Evolutionary conservation across 2,329 filamentous ascomycete genomes (phyloP).

Genomic region (Penicillium sp.): DNA sequence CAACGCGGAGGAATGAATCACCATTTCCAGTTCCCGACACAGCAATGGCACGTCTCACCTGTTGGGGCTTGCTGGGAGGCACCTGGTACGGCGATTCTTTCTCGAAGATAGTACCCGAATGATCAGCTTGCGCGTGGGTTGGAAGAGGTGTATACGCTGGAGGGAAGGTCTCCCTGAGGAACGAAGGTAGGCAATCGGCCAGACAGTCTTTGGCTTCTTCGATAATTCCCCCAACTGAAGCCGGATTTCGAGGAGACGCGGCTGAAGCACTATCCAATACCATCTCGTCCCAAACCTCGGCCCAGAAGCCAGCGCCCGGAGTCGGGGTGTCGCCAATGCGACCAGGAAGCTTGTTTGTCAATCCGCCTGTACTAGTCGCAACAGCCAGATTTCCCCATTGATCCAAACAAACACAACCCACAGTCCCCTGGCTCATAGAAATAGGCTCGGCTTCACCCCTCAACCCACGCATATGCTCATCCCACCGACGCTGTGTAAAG

Average conservation of each 20-base stretch:
- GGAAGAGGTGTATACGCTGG: constrained; percentile 5
- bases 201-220: constrained; percentile 7
- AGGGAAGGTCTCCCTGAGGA: neutral
- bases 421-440: constrained; percentile 74
- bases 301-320: constrained; percentile 84
- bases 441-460: constrained; percentile 30
- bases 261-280: neutral
- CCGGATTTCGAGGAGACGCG: neutral
- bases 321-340: constrained; percentile 84
- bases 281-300: constrained; percentile 68
- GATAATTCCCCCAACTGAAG: neutral
- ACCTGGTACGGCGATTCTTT: neutral
- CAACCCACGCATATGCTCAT: constrained; percentile 67
- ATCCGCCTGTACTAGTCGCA: constrained; percentile 67
- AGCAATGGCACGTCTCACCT: constrained; percentile 47
- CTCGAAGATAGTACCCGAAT: constrained; percentile 3
- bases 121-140: constrained; percentile 3
- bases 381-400: constrained; percentile 69
- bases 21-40: constrained; percentile 84
- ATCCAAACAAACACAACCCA: constrained; percentile 79
- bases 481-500: constrained; percentile 74
- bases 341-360: constrained; percentile 86
- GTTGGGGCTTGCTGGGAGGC: neutral
- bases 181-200: constrained; percentile 16
- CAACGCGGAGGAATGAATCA: constrained; percentile 75